Evolutionary conservation across 108 stramenopile genomes (phyloP), one percentile per base, ranked within the genome.

Genomic region (Discostella stelligeroides): DNA sequence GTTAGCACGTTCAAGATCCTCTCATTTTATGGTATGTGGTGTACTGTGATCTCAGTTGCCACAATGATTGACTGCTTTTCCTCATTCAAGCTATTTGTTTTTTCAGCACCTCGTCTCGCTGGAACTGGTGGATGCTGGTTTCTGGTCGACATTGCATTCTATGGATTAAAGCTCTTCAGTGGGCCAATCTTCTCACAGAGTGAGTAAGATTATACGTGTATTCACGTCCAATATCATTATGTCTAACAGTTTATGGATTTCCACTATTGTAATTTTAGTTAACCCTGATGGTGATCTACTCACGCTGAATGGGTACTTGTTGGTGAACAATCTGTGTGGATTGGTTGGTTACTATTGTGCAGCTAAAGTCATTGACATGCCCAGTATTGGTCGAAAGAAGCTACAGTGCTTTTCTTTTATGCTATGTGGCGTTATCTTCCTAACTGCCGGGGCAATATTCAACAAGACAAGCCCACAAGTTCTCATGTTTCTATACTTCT

Each of bases 121-220:
- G 62, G 63, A 15, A 72, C 71, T 14, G 71, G 29, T 51, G 63
- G 63, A 18, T 18, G 42, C 38, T 68, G 73, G 73, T 74, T 68
- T 27, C 20, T 74, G 2, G 66, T 53, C 20, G 66, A 74, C 43
- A 41, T 74, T 14, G 42, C 66, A 42, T 74, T 74, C 66, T 74
- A 74, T 47, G 73, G 73, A 41, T n/a, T 74, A 40, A 74, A 74
- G 53, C 56, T 74, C 13, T 68, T 74, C 29, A 46, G 45, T 24
- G 70, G 70, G 7, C 65, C 65, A 4, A 74, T 74, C 13, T 68
- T 74, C 25, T 66, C 66, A 0, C 18, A 57, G 25, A 74, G 38
- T 17, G 20, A 58, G 57, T 34, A 34, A 5, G 5, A 3, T n/a
- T n/a, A n/a, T n/a, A n/a, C n/a, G n/a, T n/a, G n/a, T n/a, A 34